These are phyloP conservation scores for Neurospora sp. DNA, from an alignment of 495 filamentous ascomycete genomes.

Conservation along the genomic window DNA sequence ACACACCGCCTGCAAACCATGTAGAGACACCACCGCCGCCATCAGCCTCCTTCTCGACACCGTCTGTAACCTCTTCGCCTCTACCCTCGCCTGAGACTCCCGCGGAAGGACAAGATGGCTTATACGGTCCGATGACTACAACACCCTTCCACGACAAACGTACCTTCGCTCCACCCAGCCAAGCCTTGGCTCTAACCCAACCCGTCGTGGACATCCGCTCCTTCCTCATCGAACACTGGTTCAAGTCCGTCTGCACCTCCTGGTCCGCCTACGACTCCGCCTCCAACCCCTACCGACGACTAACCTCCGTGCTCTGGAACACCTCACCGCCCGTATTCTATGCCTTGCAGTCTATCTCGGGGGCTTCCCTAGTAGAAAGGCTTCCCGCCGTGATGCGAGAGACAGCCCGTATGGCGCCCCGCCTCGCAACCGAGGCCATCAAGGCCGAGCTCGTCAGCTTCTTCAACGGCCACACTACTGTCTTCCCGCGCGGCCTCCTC, in stretches of 20 bases:
- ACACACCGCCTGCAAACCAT: background rate
- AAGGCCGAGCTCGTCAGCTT: conserved; percentile 17
- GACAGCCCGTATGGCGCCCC: conserved; percentile 16
- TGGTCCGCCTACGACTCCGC: conserved; percentile 25
- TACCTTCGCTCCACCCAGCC: background rate
- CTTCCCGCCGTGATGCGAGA: conserved; percentile 22
- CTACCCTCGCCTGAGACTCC: background rate
- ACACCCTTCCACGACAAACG: background rate
- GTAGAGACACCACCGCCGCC: background rate
- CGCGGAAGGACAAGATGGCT: too few species aligned
- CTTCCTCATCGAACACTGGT: conserved; percentile 27
- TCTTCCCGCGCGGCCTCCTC: conserved; percentile 20
- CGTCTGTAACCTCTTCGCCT: background rate
- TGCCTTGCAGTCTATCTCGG: conserved; percentile 22
- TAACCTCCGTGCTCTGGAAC: conserved; percentile 19
- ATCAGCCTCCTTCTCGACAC: background rate
- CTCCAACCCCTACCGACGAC: conserved; percentile 18
- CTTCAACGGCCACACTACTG: background rate
- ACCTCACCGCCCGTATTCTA: conserved; percentile 16
- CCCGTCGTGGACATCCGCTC: conserved; percentile 23
- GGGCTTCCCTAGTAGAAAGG: conserved; percentile 22
- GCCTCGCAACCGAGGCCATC: conserved; percentile 18
- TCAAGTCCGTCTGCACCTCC: conserved; percentile 24
- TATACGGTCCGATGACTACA: too few species aligned
- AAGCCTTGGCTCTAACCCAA: conserved; percentile 6